phyloP scores from a whole-genome alignment of 1,284 basidiomycete genomes.

The Ustilago trichophora region DNA sequence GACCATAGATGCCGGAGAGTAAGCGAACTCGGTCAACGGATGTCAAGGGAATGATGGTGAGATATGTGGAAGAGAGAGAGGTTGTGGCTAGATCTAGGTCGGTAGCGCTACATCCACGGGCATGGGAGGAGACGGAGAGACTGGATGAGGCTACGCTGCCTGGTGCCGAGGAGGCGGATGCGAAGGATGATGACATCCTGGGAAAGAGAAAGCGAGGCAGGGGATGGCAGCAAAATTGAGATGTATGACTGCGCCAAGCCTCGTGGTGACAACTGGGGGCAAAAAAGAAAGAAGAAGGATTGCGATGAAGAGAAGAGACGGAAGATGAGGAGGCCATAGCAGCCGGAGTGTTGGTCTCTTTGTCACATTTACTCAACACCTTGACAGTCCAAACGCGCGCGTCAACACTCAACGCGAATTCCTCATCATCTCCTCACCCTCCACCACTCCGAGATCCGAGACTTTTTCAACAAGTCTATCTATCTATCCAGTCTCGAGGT shows the following conservation, averaged over 20 bases:
- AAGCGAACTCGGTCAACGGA: constrained; percentile 61
- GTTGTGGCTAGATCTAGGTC: constrained; percentile 51
- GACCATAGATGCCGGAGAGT: constrained; percentile 75
- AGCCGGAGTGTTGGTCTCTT: constrained; percentile 32
- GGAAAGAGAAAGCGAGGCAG: too few species aligned
- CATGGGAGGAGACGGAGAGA: constrained; percentile 17
- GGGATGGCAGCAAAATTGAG: too few species aligned
- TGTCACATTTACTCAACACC: constrained; percentile 1
- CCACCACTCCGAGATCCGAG: too few species aligned
- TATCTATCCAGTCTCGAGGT: too few species aligned
- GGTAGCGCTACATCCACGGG: constrained; percentile 8
- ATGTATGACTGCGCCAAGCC: too few species aligned
- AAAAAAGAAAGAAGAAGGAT: too few species aligned
- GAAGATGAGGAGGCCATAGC: too few species aligned
- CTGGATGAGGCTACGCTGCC: constrained; percentile 17
- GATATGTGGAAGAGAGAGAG: constrained; percentile 36
- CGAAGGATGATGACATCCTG: constrained; percentile 13
- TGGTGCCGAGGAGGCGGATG: constrained; percentile 7
- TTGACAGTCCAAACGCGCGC: constrained; percentile 19
- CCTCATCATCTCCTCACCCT: neutral
- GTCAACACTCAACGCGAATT: constrained; percentile 28
- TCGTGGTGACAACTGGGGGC: too few species aligned
- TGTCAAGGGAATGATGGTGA: constrained; percentile 58
- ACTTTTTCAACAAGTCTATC: too few species aligned
- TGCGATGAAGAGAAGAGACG: too few species aligned